Base-by-base conservation (phyloP, 257 asterid genomes). In the Nicotiana undulata region DNA sequence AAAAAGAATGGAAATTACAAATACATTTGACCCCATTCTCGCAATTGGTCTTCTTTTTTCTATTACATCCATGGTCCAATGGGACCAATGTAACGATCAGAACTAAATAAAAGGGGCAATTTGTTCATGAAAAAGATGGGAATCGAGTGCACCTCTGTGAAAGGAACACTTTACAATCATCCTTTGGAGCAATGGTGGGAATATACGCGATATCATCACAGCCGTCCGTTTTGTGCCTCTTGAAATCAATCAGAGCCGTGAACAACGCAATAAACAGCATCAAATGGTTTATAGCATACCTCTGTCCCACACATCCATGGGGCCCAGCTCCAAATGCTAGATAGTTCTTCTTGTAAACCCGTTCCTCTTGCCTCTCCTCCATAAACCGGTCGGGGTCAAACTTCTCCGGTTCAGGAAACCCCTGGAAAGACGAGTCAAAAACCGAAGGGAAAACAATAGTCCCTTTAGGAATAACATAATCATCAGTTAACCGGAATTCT, bases 301-400 rank as follows among this genome's bases (percentile, higher is more conserved):
- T 91, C 90, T 93, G 98, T 17, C 99, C 99, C 87, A 93, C 96
- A 63, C 99, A 95, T 66, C 89, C 95, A 84, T 95, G 98, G 88
- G 98, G 75, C 87, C 99, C 99, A 16, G 99, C 97, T 22, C 99
- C 99, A 9, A 93, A 95, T 0, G 91, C 98, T 2, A 95, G 86
- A 78, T 72, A 95, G 82, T 93, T 93, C 88, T 83, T 89, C 83
- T 88, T 95, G 63, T 87, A 88, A 40, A 92, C 86, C 87, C 90
- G 94, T 84, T 91, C 98, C 87, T 93, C 98, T 74, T 91, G 91
- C 86, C 98, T 81, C 10, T 86, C 94, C 37, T 88, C 94, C 90
- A 91, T 22, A 86, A 93, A 95, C 88, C 98, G 90, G 28, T 91
- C 97, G 81, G 98, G 99, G 74, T 93, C 99, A 79, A 95, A 93